phyloP scores from a whole-genome alignment of 1,139 yeast genomes.

The Blastobotrys persicus region DNA sequence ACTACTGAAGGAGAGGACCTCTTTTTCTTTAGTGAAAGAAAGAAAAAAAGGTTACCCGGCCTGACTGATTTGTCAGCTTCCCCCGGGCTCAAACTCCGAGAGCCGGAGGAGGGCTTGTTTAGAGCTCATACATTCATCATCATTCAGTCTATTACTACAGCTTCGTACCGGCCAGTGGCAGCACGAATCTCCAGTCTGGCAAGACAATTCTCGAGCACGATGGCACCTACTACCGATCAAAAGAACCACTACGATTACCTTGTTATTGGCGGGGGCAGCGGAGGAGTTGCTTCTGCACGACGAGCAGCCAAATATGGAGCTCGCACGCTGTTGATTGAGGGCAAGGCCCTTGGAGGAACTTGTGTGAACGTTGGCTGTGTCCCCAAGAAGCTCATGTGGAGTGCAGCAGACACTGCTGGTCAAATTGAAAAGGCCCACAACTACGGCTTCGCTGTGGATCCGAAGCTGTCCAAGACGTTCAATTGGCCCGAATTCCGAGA shows the following conservation, averaged over 20 bases:
- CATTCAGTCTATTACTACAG: conserved; percentile 6
- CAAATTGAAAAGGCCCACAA: conserved; percentile 69
- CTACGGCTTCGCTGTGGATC: conserved; percentile 70
- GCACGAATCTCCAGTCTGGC: conserved; percentile 8
- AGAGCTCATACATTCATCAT: background rate
- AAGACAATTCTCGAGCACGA: conserved; percentile 27
- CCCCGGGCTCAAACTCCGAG: background rate
- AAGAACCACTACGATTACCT: conserved; percentile 74
- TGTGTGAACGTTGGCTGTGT: conserved; percentile 99
- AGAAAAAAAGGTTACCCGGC: too few species aligned
- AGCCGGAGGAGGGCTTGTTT: background rate
- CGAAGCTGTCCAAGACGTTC: conserved; percentile 51
- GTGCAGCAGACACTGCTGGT: conserved; percentile 85
- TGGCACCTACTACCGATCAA: conserved; percentile 49
- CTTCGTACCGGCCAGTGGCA: conserved; percentile 1
- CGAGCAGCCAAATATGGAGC: conserved; percentile 95
- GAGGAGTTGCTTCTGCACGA: conserved; percentile 97
- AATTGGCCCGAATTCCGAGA: conserved; percentile 78
- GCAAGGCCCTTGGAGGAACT: conserved; percentile 85
- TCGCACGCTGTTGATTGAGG: conserved; percentile 77
- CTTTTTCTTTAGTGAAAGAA: too few species aligned
- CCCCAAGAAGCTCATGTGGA: conserved; percentile 99
- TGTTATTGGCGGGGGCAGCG: conserved; percentile 99
- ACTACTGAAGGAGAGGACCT: too few species aligned
- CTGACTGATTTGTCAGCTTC: too few species aligned